Evolutionary conservation across 2,329 filamentous ascomycete species (phyloP).

Genomic region (Lasiodiplodia hormozganensis): DNA sequence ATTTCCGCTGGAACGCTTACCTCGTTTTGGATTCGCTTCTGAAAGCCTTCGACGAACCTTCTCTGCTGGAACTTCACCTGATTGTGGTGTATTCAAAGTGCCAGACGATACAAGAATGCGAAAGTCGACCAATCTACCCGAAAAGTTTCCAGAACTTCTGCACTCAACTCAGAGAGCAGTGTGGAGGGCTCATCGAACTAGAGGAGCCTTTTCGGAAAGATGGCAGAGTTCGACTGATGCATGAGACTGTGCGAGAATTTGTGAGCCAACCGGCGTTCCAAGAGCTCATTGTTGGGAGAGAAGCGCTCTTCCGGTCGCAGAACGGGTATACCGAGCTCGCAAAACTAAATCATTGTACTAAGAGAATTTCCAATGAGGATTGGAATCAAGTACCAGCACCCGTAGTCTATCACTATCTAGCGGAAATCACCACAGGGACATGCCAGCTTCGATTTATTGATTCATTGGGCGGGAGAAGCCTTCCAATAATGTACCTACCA

Average conservation of each 20-base stretch:
- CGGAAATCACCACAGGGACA: background rate
- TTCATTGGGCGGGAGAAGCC: background rate
- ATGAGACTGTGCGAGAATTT: background rate
- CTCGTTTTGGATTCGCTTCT: background rate
- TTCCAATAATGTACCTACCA: background rate
- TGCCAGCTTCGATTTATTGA: background rate
- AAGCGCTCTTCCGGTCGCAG: background rate
- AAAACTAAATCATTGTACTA: background rate
- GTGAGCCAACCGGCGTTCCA: background rate
- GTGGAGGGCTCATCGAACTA: background rate
- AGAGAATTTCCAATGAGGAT: too few relatives aligned
- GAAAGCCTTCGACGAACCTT: background rate
- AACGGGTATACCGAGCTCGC: conserved; percentile 12
- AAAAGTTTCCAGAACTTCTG: background rate
- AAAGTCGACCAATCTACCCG: background rate
- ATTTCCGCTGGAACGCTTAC: background rate
- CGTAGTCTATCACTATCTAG: background rate
- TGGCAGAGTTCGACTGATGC: background rate
- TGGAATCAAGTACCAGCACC: too few relatives aligned
- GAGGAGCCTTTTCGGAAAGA: background rate
- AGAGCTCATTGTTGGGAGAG: background rate
- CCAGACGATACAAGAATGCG: background rate
- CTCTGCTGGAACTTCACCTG: background rate
- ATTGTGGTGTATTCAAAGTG: background rate
- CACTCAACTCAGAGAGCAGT: background rate